Base-by-base conservation (phyloP, 2,329 filamentous ascomycete species). In the Aspergillus chevalieri region DNA sequence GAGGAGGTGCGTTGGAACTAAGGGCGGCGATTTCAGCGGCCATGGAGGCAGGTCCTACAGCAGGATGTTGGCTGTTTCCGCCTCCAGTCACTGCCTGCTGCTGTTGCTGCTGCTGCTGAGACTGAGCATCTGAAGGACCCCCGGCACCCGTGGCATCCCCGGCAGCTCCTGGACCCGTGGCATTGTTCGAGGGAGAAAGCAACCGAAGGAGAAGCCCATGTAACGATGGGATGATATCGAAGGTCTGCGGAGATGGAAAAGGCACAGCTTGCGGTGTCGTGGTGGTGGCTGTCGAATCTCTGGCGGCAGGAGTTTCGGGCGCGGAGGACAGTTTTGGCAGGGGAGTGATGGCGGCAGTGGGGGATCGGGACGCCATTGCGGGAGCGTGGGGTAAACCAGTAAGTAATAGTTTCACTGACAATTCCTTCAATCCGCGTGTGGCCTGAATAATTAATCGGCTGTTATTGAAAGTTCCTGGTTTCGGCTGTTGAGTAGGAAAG, bases 181-280 rank as follows among this genome's bases (percentile, higher is more conserved):
- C 71, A 65, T 62, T 73, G 59, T 58, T 62, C 52, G 65, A 74
- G 15, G 66, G 59, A 24, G 72, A 76, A 58, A 87, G 82, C 15
- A 96, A 80, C 46, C 87, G 87, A 57, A 83, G 77, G 53, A 96
- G 82, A 57, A 95, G 82, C 51, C 83, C 78, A 62, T 89, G 85
- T 47, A 96, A 82, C 62, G 90, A 83, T 22, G 90, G 89, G 47
- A 95, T 80, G 58, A 89, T 82, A 74, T 95, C 91, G 73, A 96
- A 89, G 45, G 83, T 83, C 68, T 91, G 85, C 24, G 91, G 87
- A 45, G 87, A 81, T 54, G 93, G 86, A 49, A 85, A 82, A 2
- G 80, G 72, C 22, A 63, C 59, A 41, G 61, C 54, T 48, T 28
- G 85, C 78, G 51, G 81, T 73, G 54, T 75, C 73, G 63, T 51